A percentile compares a stretch with the other conserved stretches of the same genome.
Evolutionary conservation across 495 filamentous ascomycete species (phyloP).

Genomic region (Talaromyces adpressus): DNA sequence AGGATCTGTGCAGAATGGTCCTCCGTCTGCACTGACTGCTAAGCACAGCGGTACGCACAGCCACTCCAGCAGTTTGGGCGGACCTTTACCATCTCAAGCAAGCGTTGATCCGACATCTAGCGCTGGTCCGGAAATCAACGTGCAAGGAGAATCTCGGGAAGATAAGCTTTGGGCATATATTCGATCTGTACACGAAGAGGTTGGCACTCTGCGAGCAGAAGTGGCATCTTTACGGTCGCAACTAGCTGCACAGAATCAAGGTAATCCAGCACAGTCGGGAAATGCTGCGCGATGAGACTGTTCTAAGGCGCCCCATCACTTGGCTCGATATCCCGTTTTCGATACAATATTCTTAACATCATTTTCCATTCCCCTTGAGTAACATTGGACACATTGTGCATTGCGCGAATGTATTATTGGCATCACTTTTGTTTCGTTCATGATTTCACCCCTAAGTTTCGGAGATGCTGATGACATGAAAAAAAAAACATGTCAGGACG

Average conservation of each 20-base stretch:
- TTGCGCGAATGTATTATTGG: constrained; percentile 1
- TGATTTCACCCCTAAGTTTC: neutral
- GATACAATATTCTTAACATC: neutral
- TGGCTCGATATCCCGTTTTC: neutral
- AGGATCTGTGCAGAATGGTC: neutral
- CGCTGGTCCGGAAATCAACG: constrained; percentile 16
- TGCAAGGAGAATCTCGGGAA: constrained; percentile 22
- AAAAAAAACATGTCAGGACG: constrained; percentile 7
- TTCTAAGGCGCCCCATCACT: neutral
- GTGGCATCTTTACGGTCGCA: constrained; percentile 34
- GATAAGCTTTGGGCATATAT: constrained; percentile 42
- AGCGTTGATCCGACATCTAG: neutral
- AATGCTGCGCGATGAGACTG: neutral
- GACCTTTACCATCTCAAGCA: constrained; percentile 16
- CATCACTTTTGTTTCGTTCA: neutral
- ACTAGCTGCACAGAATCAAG: constrained; percentile 24
- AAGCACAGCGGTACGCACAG: constrained; percentile 11
- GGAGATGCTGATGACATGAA: constrained; percentile 4
- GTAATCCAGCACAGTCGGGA: neutral
- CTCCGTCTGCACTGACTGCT: neutral
- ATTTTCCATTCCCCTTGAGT: neutral
- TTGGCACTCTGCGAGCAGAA: constrained; percentile 30
- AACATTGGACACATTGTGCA: neutral
- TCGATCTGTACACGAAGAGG: constrained; percentile 35
- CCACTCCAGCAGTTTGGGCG: constrained; percentile 19